These are phyloP conservation scores for Trametes polyzona DNA, from an alignment of 1,284 basidiomycete species.

Conservation along the genomic window DNA sequence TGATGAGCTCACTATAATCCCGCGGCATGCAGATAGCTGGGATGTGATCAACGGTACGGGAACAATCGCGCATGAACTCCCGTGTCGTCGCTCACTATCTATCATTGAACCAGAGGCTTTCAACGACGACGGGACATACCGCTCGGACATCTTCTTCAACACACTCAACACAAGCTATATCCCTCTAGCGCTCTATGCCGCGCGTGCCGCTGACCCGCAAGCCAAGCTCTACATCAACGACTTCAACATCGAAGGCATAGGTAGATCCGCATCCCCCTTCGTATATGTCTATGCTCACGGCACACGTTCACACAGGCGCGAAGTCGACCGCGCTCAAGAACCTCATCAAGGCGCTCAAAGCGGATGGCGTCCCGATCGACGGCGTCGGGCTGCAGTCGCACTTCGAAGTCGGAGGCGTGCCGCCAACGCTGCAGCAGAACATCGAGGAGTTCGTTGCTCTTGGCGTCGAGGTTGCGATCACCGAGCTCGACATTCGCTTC, in stretches of 20 bases:
- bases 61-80: too few relatives aligned
- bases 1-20: neutral
- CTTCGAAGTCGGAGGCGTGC: conserved; percentile 54
- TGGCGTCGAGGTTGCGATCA: conserved; percentile 62
- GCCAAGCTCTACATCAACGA: conserved; percentile 55
- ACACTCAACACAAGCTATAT: conserved; percentile 49
- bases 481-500: conserved; percentile 65
- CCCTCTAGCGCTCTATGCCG: conserved; percentile 47
- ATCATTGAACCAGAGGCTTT: conserved; percentile 59
- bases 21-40: conserved; percentile 33
- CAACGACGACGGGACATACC: conserved; percentile 61
- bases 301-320: conserved; percentile 39
- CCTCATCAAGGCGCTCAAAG: conserved; percentile 51
- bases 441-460: conserved; percentile 52
- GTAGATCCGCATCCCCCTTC: conserved; percentile 7
- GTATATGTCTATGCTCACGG: too few relatives aligned
- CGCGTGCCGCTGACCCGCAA: conserved; percentile 48
- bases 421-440: conserved; percentile 47
- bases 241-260: conserved; percentile 44
- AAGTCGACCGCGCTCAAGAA: conserved; percentile 57
- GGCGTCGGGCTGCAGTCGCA: conserved; percentile 61
- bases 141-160: conserved; percentile 49
- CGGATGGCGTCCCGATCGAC: conserved; percentile 54
- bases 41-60: conserved; percentile 45
- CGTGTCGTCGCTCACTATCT: too few relatives aligned